A percentile compares a stretch with the other conserved stretches of the same genome.
Evolutionary conservation across 305 asterid genomes (phyloP).

Genomic region (Caryopteris hybrid): DNA sequence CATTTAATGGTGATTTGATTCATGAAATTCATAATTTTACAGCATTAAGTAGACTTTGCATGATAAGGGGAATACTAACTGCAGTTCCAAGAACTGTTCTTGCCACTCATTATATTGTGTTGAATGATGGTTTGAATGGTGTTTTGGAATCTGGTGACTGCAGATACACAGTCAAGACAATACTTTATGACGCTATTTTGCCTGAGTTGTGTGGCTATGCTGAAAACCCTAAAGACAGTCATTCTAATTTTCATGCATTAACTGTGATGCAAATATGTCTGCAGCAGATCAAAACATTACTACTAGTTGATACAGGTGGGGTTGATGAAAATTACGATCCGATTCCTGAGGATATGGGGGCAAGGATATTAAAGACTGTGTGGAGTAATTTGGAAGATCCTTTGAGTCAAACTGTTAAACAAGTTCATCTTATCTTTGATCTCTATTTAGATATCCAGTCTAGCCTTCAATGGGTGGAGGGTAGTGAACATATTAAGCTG

Average conservation of each 20-base stretch:
- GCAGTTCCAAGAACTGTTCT: slow-evolving; percentile 82
- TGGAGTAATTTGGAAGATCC: slow-evolving; percentile 99
- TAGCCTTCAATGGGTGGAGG: slow-evolving; percentile 57
- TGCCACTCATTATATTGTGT: slow-evolving; percentile 37
- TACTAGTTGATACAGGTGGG: slow-evolving; percentile 36
- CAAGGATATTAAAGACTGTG: slow-evolving; percentile 67
- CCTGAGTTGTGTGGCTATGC: slow-evolving; percentile 77
- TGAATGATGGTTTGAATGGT: slow-evolving; percentile 26
- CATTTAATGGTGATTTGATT: slow-evolving; percentile 54
- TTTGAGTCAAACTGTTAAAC: slow-evolving; percentile 93
- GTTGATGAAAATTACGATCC: slow-evolving; percentile 40
- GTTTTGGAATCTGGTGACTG: slow-evolving; percentile 21
- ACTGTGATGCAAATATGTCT: slow-evolving; percentile 96
- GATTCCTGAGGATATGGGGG: slow-evolving; percentile 69
- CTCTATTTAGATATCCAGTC: slow-evolving; percentile 80
- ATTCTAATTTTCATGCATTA: slow-evolving; percentile 85
- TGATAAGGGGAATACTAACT: slow-evolving; percentile 90
- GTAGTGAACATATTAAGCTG: slow-evolving; percentile 53
- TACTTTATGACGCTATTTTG: slow-evolving; percentile 85
- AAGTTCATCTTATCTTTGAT: slow-evolving; percentile 92
- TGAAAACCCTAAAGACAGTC: slow-evolving; percentile 87
- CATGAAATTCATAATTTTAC: slow-evolving; percentile 51
- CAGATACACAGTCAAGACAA: slow-evolving; percentile 40
- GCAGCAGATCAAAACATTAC: slow-evolving; percentile 88
- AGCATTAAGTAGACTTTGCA: slow-evolving; percentile 72